phyloP scores from a whole-genome alignment of 768 basidiomycete species.

The Kwoniella mangroviensis region DNA sequence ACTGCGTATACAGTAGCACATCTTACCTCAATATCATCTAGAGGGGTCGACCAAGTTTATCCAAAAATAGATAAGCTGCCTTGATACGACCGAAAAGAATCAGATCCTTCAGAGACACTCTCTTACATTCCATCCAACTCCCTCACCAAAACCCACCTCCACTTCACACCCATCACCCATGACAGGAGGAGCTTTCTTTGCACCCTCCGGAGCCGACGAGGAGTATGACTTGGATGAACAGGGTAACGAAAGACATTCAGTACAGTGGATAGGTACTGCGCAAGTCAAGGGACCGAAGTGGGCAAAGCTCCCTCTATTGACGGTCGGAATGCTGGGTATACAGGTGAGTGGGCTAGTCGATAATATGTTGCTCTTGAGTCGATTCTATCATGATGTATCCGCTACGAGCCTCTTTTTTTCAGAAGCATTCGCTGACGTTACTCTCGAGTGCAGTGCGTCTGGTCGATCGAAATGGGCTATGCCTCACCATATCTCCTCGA shows the following conservation, averaged over 20 bases:
- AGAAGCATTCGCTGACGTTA: neutral
- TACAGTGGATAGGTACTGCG: constrained; percentile 57
- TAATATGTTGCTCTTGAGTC: too few relatives aligned
- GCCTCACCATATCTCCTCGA: constrained; percentile 86
- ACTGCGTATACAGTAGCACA: neutral
- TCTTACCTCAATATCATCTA: too few relatives aligned
- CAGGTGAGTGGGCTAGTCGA: constrained; percentile 62
- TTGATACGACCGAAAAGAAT: too few relatives aligned
- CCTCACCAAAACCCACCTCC: neutral
- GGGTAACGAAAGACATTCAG: constrained; percentile 53
- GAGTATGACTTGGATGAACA: constrained; percentile 79
- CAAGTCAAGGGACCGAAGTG: constrained; percentile 56
- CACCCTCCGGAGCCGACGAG: constrained; percentile 59
- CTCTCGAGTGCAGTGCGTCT: constrained; percentile 61
- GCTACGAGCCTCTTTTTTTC: too few relatives aligned
- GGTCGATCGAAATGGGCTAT: constrained; percentile 95
- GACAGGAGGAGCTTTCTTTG: constrained; percentile 49
- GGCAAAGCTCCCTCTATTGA: constrained; percentile 62
- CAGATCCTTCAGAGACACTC: too few relatives aligned
- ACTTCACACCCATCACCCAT: constrained; percentile 20
- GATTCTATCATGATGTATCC: too few relatives aligned
- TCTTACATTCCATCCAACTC: too few relatives aligned
- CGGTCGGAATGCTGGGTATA: constrained; percentile 78
- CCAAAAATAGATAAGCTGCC: too few relatives aligned
- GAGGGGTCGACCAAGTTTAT: too few relatives aligned